phyloP scores from a whole-genome alignment of 352 stramenopile genomes.

The Phytophthora brassicae region DNA sequence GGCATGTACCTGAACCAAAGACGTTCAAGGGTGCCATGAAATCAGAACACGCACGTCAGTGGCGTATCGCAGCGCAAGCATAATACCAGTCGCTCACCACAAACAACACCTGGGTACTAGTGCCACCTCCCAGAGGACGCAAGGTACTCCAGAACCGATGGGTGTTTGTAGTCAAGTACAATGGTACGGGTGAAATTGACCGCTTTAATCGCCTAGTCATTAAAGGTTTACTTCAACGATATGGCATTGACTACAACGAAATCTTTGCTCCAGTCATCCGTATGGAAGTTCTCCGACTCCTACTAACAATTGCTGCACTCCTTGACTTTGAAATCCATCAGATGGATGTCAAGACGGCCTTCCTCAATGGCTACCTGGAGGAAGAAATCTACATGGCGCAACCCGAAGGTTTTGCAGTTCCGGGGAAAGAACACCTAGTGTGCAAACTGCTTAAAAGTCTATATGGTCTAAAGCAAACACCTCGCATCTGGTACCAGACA shows the following conservation, averaged over 20 bases:
- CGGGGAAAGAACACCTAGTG: not conserved
- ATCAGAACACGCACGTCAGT: not conserved
- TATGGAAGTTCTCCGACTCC: conserved; percentile 5
- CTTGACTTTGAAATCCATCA: conserved; percentile 15
- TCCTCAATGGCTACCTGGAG: conserved; percentile 13
- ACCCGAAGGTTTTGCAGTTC: conserved; percentile 8
- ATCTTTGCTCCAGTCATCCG: conserved; percentile 3
- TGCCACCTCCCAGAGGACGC: not conserved
- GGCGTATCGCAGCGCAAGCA: not conserved
- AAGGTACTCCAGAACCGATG: not conserved
- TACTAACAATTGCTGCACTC: conserved; percentile 10
- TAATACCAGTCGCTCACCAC: not conserved
- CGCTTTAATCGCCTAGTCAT: not conserved
- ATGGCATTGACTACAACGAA: conserved; percentile 6
- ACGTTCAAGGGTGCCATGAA: not conserved
- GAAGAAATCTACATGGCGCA: conserved; percentile 15
- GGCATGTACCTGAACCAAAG: not conserved
- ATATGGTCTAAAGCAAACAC: conserved; percentile 17
- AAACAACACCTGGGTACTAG: not conserved
- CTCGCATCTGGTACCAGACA: conserved; percentile 14
- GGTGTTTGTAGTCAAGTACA: conserved; percentile 12
- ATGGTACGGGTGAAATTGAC: not conserved
- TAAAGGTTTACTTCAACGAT: not conserved
- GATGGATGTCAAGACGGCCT: conserved; percentile 19
- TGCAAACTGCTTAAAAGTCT: conserved; percentile 13